Evolutionary conservation across 108 stramenopile species (phyloP), one percentile per base, ranked within the genome.

Genomic region (Fistulifera pelliculosa): DNA sequence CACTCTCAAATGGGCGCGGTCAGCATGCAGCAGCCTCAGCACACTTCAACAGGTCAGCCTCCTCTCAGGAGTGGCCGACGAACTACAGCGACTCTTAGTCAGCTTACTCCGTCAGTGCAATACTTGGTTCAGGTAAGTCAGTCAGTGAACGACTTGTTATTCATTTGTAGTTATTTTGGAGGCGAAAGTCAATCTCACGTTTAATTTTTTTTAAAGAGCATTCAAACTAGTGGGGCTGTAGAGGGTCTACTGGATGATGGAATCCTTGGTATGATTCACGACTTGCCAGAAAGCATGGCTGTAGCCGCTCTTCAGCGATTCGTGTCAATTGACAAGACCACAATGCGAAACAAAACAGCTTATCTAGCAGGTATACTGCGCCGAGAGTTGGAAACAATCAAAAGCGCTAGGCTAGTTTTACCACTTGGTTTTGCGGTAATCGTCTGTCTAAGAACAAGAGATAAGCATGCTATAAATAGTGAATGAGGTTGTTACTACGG

Each of bases 291-390:
- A 56, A 57, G 61, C 45, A 54, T 72, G 35, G 83, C 87, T 15
- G 60, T 89, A 1, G 54, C 64, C 39, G 67, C 81, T 6, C 57
- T 89, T 13, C 72, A 80, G 60, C 74, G 68, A 43, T 89, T 89
- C 57, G 51, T 68, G 1, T 60, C 79, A 14, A 70, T 79, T 56
- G 83, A 89, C 54, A 75, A 76, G 19, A 56, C 60, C 16, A 70
- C 78, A 41, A 85, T 89, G 80, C 61, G 87, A 18, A 89, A 72
- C 56, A 75, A 73, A 26, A 70, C 65, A 1, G 87, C 80, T 14
- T 89, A 89, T 44, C 70, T 89, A 0, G 69, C 71, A 6, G 87
- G 87, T 27, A 65, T 89, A 8, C 64, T 89, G 22, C 74, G 81
- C 55, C 66, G 83, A 39, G 87, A 89, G 52, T 54, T 85, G 27